Conservation (phyloP, 2,329 filamentous ascomycete species). For the Beauveria caledonica region DNA sequence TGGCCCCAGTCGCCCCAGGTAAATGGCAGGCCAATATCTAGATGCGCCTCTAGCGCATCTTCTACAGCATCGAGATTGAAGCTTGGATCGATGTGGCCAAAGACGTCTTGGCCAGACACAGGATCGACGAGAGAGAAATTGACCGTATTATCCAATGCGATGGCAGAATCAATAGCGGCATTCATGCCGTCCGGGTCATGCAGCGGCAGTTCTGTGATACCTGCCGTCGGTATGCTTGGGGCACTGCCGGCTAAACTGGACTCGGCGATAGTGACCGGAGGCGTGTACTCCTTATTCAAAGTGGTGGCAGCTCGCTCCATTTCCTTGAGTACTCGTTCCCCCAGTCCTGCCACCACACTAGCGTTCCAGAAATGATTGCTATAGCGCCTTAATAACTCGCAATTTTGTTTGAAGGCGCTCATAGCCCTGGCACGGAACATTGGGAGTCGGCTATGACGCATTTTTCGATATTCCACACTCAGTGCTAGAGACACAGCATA, state of each 20-base stretch:
- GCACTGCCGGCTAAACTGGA: neutral
- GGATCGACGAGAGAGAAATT: constrained; percentile 36
- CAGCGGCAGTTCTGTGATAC: constrained; percentile 17
- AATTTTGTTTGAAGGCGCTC: constrained; percentile 45
- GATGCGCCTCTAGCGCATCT: constrained; percentile 44
- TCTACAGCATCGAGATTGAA: constrained; percentile 47
- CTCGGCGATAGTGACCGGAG: constrained; percentile 13
- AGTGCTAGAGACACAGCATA: constrained; percentile 54
- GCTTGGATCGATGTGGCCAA: constrained; percentile 46
- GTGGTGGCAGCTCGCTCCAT: constrained; percentile 46
- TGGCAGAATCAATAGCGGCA: constrained; percentile 18
- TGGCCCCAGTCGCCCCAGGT: constrained; percentile 42
- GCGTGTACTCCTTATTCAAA: constrained; percentile 30
- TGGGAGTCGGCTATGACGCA: constrained; percentile 51
- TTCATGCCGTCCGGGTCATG: constrained; percentile 19
- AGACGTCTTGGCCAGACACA: constrained; percentile 43
- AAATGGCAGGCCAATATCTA: constrained; percentile 45
- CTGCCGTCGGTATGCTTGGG: constrained; percentile 14
- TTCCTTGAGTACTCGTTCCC: constrained; percentile 46
- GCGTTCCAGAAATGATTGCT: constrained; percentile 52
- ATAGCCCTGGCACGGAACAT: constrained; percentile 51
- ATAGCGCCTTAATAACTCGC: constrained; percentile 42
- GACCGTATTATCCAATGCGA: constrained; percentile 26
- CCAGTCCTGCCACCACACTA: constrained; percentile 44
- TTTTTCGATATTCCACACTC: constrained; percentile 55